Evolutionary conservation across 495 filamentous ascomycete species (phyloP).

Genomic region (Diplogelasinospora grovesii): DNA sequence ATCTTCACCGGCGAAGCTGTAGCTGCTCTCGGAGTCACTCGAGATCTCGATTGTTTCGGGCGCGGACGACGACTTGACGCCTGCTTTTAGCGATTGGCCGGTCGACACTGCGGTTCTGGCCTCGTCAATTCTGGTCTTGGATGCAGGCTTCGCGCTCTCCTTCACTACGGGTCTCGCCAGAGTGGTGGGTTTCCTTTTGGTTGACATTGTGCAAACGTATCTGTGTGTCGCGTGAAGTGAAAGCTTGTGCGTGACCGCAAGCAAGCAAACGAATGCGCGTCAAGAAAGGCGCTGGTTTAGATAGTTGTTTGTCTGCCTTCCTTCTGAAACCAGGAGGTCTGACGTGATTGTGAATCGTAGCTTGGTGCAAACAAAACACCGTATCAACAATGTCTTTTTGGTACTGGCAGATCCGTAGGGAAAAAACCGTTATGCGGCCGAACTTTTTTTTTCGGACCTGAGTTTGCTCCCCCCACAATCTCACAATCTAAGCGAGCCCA

Average conservation of each 20-base stretch:
- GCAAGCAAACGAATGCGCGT: too few relatives aligned
- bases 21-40: constrained; percentile 44
- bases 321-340: too few relatives aligned
- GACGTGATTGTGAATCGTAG: too few relatives aligned
- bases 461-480: too few relatives aligned
- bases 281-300: too few relatives aligned
- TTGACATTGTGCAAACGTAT: constrained; percentile 46
- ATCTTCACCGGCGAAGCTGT: constrained; percentile 33
- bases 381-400: too few relatives aligned
- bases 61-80: constrained; percentile 18
- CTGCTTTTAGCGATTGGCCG: constrained; percentile 17
- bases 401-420: too few relatives aligned
- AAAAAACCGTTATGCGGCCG: too few relatives aligned
- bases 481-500: too few relatives aligned
- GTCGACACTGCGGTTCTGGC: constrained; percentile 57
- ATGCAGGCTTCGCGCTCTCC: constrained; percentile 52
- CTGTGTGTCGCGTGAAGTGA: not conserved
- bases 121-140: constrained; percentile 66
- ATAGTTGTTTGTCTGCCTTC: too few relatives aligned
- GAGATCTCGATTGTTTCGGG: constrained; percentile 46
- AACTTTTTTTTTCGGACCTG: constrained; percentile 26
- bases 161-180: constrained; percentile 45
- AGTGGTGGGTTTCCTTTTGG: constrained; percentile 45
- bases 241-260: too few relatives aligned
- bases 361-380: too few relatives aligned